A percentile compares a stretch with the other conserved stretches of the same genome.
Evolutionary conservation across 1,284 basidiomycete species (phyloP).

Genomic region (Sparassis latifolia): DNA sequence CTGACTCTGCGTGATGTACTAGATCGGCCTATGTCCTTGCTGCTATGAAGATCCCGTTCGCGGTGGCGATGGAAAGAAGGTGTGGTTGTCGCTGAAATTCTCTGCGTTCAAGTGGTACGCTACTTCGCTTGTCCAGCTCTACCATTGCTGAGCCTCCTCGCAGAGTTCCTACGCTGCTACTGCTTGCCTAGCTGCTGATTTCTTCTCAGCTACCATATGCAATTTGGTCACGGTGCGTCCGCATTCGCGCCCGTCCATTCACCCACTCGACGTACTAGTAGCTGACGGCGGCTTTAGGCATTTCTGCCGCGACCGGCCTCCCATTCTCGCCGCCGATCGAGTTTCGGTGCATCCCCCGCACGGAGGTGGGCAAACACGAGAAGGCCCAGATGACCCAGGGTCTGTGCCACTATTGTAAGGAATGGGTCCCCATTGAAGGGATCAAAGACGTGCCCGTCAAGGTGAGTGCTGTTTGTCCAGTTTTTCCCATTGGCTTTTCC

Average conservation of each 20-base stretch:
- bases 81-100: slow-evolving; percentile 76
- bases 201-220: slow-evolving; percentile 63
- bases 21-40: slow-evolving; percentile 69
- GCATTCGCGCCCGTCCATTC: background rate
- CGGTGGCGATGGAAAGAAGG: slow-evolving; percentile 55
- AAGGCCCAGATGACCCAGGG: slow-evolving; percentile 56
- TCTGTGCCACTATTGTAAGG: slow-evolving; percentile 66
- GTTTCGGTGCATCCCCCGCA: slow-evolving; percentile 46
- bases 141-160: too few relatives aligned
- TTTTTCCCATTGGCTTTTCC: too few relatives aligned
- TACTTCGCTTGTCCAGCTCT: background rate
- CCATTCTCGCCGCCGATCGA: slow-evolving; percentile 72
- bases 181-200: background rate
- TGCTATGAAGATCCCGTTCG: slow-evolving; percentile 56
- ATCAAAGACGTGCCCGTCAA: slow-evolving; percentile 65
- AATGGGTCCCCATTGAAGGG: slow-evolving; percentile 68
- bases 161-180: slow-evolving; percentile 12
- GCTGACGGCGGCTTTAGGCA: slow-evolving; percentile 33
- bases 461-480: slow-evolving; percentile 28
- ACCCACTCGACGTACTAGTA: too few relatives aligned
- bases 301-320: slow-evolving; percentile 50
- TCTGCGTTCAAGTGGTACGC: slow-evolving; percentile 73
- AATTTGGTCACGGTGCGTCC: slow-evolving; percentile 61
- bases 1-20: background rate
- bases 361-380: slow-evolving; percentile 49